Evolutionary conservation across 2,329 filamentous ascomycete genomes (phyloP).

Genomic region (Colletotrichum noveboracense): DNA sequence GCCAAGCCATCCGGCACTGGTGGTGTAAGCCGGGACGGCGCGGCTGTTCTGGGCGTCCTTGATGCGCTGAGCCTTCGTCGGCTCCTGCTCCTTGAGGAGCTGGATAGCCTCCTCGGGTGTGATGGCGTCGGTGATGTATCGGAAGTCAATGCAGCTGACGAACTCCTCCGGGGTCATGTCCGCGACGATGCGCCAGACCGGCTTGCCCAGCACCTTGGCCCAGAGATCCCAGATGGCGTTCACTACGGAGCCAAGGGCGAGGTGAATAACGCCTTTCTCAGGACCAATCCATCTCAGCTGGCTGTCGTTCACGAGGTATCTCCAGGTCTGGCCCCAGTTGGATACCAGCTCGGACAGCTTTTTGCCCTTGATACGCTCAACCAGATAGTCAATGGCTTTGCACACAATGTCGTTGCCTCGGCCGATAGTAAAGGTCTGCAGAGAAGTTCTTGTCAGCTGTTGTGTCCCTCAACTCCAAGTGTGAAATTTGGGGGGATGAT

Average conservation of each 20-base stretch:
- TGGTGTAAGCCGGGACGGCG: conserved; percentile 91
- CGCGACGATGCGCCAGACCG: conserved; percentile 87
- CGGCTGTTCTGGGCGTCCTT: conserved; percentile 74
- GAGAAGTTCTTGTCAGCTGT: neutral
- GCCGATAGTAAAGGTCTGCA: conserved; percentile 78
- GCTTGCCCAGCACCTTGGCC: conserved; percentile 85
- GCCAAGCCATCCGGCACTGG: conserved; percentile 89
- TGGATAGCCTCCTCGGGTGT: conserved; percentile 82
- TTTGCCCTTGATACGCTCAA: conserved; percentile 75
- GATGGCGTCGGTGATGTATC: conserved; percentile 93
- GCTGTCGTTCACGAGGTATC: conserved; percentile 87
- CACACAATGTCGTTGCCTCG: conserved; percentile 94
- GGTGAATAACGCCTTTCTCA: conserved; percentile 92
- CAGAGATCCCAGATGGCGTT: conserved; percentile 97
- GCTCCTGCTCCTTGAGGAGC: conserved; percentile 70
- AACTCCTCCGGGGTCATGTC: conserved; percentile 91
- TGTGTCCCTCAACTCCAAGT: neutral
- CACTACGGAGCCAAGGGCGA: conserved; percentile 86
- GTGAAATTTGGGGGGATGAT: neutral
- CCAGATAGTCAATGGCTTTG: conserved; percentile 79
- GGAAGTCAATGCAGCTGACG: conserved; percentile 88
- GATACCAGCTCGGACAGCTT: conserved; percentile 78
- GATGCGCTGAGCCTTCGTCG: conserved; percentile 73
- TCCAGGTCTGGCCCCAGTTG: conserved; percentile 89
- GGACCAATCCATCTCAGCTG: conserved; percentile 94